Evolutionary conservation across 2,329 filamentous ascomycete species (phyloP).

Genomic region (Aspergillus ochraceus): DNA sequence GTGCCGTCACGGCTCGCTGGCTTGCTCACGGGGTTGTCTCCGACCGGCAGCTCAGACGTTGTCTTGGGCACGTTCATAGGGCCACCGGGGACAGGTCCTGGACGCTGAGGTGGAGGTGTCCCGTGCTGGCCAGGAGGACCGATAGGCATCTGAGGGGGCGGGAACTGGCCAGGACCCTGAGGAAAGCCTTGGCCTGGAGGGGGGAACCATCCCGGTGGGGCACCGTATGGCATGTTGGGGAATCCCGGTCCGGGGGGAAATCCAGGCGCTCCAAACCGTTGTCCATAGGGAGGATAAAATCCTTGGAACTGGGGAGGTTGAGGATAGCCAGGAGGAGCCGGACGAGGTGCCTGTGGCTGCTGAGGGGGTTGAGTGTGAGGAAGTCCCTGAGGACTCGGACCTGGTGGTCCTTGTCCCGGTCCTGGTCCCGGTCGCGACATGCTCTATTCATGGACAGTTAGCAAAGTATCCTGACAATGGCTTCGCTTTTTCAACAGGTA

Average conservation of each 20-base stretch:
- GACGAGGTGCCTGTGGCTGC: slow-evolving; percentile 42
- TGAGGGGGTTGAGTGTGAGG: slow-evolving; percentile 44
- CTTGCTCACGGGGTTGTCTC: slow-evolving; percentile 38
- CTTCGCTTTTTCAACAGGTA: background rate
- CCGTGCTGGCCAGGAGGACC: slow-evolving; percentile 54
- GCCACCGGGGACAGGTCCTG: slow-evolving; percentile 28
- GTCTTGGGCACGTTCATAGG: slow-evolving; percentile 32
- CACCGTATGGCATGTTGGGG: slow-evolving; percentile 75
- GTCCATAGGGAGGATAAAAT: slow-evolving; percentile 48
- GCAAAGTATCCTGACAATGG: slow-evolving; percentile 12
- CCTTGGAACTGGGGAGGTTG: slow-evolving; percentile 45
- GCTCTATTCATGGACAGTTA: slow-evolving; percentile 37
- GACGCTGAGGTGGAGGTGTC: slow-evolving; percentile 36
- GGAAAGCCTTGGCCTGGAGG: slow-evolving; percentile 73
- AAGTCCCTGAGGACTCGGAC: slow-evolving; percentile 37
- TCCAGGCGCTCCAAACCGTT: slow-evolving; percentile 50
- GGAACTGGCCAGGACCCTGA: slow-evolving; percentile 64
- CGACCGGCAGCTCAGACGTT: slow-evolving; percentile 46
- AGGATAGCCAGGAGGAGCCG: slow-evolving; percentile 40
- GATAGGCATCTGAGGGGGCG: slow-evolving; percentile 56
- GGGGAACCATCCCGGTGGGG: slow-evolving; percentile 74
- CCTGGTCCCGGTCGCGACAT: slow-evolving; percentile 42
- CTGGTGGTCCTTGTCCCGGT: slow-evolving; percentile 26
- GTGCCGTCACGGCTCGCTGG: slow-evolving; percentile 35
- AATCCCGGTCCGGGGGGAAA: slow-evolving; percentile 64